Evolutionary conservation across 176 grass and related monocot species (phyloP), one percentile per base, ranked within the genome.

Genomic region (Urochloa ruziziensis): DNA sequence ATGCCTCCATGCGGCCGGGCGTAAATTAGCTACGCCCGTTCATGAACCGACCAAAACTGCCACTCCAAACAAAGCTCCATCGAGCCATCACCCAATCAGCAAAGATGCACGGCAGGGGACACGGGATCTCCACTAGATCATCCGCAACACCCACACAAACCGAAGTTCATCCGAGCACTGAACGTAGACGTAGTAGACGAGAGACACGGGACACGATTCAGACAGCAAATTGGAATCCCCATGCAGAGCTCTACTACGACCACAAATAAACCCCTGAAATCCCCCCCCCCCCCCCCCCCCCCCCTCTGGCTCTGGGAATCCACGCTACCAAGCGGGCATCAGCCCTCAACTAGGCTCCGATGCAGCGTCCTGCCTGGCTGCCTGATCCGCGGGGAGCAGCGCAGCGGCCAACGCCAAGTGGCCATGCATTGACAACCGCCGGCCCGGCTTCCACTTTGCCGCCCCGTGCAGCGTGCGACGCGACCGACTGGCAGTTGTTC

Each of bases 181-280:
- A 86, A 90, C 67, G 2, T 86, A 7, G 83, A 86, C 65, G 49
- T 11, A n/a, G 2, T 86, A 7, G 83, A 86, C 65, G 49, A 17
- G 30, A 65, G 23, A 5, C 9, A 36, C 53, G 29, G 58, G n/a
- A 36, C 75, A 58, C 57, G 66, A 79, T 40, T 5, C 48, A 67
- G 84, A 74, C 79, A 83, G 48, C 54, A 12, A 53, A 86, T 7
- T 15, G 73, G 88, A 90, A 90, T 67, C 84, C 66, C 83, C 19
- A 82, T 75, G 82, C 35, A 0, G 39, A 40, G 39, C 39, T 40
- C 39, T 8, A n/a, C n/a, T n/a, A n/a, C n/a, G n/a, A n/a, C n/a
- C n/a, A 10, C 39, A 40, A 40, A 40, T 8, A 8, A 40, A 40
- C 39, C 39, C 9, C 18, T 24, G 27, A 46, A 76, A 76, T 76